Evolutionary conservation across 116 monocot species (phyloP), one percentile per base, ranked within the genome.

Genomic region (Phalaenopsis hybrid): DNA sequence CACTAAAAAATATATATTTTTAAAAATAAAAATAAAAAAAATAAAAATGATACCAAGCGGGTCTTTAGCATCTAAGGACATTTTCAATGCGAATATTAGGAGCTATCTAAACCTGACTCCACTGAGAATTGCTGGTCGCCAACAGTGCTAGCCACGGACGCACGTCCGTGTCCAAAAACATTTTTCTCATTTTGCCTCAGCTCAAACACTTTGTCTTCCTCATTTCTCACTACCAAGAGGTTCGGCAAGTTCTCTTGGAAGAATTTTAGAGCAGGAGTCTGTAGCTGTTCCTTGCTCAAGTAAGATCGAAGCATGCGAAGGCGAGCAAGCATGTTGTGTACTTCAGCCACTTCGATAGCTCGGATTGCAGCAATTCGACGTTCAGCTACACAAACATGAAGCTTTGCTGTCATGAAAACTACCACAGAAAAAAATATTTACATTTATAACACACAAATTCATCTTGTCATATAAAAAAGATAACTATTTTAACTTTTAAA

Each of bases 161-260:
- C 78, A 59, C 63, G 81, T 23, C 78, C 37, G 77, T 84, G 81
- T 81, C 57, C 59, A 43, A 76, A 86, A 81, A 5, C 15, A 11
- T 61, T 70, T 43, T 58, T 20, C 37, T 78, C 73, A 13, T 88
- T 88, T 87, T 85, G 84, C 77, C 85, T 82, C 79, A 92, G 73
- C 81, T 90, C 96, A 69, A 85, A 79, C 16, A 80, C 41, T 78
- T 87, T 87, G 63, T 86, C 69, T 31, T 89, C 85, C 59, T 90
- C 88, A 46, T 94, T 92, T 48, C 77, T 88, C 1, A 80, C 46
- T 4, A 86, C 78, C 1, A 81, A 79, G 12, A 97, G 58, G 67
- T 92, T 94, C 0, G 91, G 92, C 68, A 91, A 84, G 73, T 92
- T 91, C 61, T 92, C 90, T 57, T 83, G 80, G 65, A 94, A 97